A percentile compares a stretch with the other conserved stretches of the same genome.
Evolutionary conservation across 306 rosid species (phyloP).

Genomic region (Pueraria montana): DNA sequence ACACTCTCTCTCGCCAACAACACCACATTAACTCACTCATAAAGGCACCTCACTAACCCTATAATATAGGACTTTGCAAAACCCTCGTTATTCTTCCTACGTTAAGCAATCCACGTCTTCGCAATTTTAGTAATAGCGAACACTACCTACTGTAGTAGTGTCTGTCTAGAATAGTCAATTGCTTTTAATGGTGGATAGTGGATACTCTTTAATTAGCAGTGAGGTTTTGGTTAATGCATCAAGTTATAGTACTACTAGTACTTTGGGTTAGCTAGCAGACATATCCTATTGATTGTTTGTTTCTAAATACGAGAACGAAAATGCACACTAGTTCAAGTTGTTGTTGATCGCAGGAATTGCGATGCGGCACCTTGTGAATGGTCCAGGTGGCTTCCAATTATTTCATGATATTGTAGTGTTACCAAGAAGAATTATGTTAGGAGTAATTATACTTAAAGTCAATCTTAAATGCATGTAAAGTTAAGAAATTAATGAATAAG

Average conservation of each 20-base stretch:
- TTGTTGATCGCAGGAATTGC: slow-evolving; percentile 4
- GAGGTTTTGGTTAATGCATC: slow-evolving; percentile 13
- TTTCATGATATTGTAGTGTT: neutral
- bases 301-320: slow-evolving; percentile 3
- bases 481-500: neutral
- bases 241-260: neutral
- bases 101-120: neutral
- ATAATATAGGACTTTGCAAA: slow-evolving; percentile 21
- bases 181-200: no score
- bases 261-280: slow-evolving; percentile 9
- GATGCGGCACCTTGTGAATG: slow-evolving; percentile 44
- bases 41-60: neutral
- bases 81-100: slow-evolving; percentile 4
- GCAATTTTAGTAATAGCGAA: neutral
- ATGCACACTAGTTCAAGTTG: neutral
- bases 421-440: neutral
- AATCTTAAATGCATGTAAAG: neutral
- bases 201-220: neutral
- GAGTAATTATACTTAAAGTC: neutral
- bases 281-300: neutral
- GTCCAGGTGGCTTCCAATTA: slow-evolving; percentile 43
- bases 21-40: slow-evolving; percentile 37
- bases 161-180: no score
- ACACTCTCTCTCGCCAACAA: slow-evolving; percentile 34
- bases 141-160: neutral